Evolutionary conservation across 2,329 filamentous ascomycete species (phyloP).

Genomic region (Epichloe sibirici): DNA sequence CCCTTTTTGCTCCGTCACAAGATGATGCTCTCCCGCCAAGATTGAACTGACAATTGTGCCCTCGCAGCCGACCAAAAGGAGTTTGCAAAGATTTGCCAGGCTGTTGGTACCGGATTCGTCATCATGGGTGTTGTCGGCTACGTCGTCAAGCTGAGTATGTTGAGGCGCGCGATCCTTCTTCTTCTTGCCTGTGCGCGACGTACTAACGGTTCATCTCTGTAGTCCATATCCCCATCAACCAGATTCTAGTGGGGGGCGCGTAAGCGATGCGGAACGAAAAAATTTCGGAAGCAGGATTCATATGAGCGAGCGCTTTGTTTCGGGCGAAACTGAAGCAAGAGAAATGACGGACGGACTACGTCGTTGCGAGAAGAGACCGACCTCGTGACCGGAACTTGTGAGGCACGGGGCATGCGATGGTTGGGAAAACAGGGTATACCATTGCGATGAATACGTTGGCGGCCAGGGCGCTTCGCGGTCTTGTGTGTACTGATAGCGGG

Average conservation of each 20-base stretch:
- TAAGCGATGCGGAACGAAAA: constrained; percentile 22
- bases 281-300: background rate
- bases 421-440: background rate
- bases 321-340: background rate
- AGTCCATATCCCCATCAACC: constrained; percentile 61
- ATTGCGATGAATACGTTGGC: background rate
- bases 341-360: background rate
- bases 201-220: background rate
- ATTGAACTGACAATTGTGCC: background rate
- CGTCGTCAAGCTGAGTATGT: constrained; percentile 55
- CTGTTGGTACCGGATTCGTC: constrained; percentile 57
- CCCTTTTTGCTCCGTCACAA: background rate
- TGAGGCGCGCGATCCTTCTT: background rate
- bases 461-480: background rate
- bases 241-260: constrained; percentile 57
- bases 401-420: background rate
- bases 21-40: background rate
- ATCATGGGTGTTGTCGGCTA: constrained; percentile 61
- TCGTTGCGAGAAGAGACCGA: background rate
- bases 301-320: background rate
- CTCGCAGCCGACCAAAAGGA: constrained; percentile 28
- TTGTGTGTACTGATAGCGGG: constrained; percentile 1
- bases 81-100: constrained; percentile 36
- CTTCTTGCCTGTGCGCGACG: background rate
- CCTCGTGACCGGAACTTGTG: too few species aligned